phyloP scores from a whole-genome alignment of 2,329 filamentous ascomycete species.

The Aspergillus cejpii region DNA sequence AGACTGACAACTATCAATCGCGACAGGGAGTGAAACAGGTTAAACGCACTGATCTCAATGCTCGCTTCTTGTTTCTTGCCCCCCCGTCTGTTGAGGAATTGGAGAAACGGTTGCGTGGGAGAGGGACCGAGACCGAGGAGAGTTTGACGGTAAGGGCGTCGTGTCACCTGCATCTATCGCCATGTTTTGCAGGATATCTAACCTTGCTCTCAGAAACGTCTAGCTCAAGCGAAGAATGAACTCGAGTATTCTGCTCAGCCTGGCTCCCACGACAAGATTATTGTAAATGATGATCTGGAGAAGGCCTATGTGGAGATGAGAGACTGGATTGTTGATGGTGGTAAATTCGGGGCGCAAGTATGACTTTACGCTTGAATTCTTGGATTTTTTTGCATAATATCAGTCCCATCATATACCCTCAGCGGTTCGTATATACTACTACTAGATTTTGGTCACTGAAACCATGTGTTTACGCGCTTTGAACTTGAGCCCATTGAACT shows the following conservation, averaged over 20 bases:
- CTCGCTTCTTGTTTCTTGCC: conserved; percentile 76
- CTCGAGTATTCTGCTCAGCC: conserved; percentile 63
- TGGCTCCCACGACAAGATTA: conserved; percentile 59
- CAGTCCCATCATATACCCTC: neutral
- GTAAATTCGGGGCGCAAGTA: conserved; percentile 28
- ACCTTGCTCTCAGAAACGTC: conserved; percentile 44
- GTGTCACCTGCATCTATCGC: neutral
- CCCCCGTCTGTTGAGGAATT: conserved; percentile 70
- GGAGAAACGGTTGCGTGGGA: conserved; percentile 65
- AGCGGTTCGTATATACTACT: neutral
- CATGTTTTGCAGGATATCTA: neutral
- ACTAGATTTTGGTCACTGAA: conserved; percentile 1
- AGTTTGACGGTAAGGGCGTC: conserved; percentile 41
- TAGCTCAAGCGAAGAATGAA: conserved; percentile 66
- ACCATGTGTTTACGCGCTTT: conserved; percentile 4
- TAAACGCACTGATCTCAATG: conserved; percentile 64
- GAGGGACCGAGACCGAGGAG: conserved; percentile 72
- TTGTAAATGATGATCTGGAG: conserved; percentile 61
- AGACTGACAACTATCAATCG: conserved; percentile 4
- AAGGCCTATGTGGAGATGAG: conserved; percentile 51
- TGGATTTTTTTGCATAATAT: neutral
- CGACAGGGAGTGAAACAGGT: conserved; percentile 81
- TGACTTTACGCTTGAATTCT: conserved; percentile 6
- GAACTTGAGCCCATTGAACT: neutral
- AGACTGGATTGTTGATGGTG: conserved; percentile 44